Base-by-base conservation (phyloP, 805 yeast species). In the Yarrowia yakushimensis region DNA sequence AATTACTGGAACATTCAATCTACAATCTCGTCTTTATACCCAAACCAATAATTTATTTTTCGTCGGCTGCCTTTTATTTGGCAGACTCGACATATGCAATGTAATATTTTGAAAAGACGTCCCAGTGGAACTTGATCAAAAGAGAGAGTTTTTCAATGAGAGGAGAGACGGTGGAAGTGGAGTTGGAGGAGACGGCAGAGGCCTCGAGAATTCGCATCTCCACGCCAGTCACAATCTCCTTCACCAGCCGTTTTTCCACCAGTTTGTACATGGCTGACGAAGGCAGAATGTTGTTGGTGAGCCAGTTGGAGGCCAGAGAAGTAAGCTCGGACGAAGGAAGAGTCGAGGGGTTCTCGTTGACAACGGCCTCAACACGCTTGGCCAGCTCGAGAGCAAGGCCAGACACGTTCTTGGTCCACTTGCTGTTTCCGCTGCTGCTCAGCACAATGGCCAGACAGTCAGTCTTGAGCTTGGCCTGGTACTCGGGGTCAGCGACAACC, bases 251-350 rank as follows among this genome's bases (percentile, higher is more conserved):
- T 37, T 79, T 79, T 73, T 90, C 97, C 80, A 90, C 78, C 54
- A 89, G 78, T 6, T 86, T 85, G 71, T 90, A 90, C 39, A 90
- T 87, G 59, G 82, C 85, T 8, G 93, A 85, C 64, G 78, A 78
- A 54, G 97, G 97, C 74, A 90, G 96, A 12, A 92, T 87, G 74
- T 90, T 96, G 70, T 86, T 88, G 54, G 87, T 78, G 48, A 90
- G 78, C 96, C 97, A 90, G 66, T 85, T 82, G 71, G 83, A 83
- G 43, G 87, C 83, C 72, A 90, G 87, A 60, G 81, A 83, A 46
- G 83, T 77, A 68, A 78, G 68, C 17, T 80, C 81, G 0, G 80
- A 73, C 43, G 74, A 68, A 27, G 76, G 77, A n/a, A 65, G 48
- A 27, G 57, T 42, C 17, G 41, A 17, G 18, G 39, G 50, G 20